Evolutionary conservation across 2,329 filamentous ascomycete species (phyloP), one percentile per base, ranked within the genome.

Genomic region (Arachnomyces sp.): DNA sequence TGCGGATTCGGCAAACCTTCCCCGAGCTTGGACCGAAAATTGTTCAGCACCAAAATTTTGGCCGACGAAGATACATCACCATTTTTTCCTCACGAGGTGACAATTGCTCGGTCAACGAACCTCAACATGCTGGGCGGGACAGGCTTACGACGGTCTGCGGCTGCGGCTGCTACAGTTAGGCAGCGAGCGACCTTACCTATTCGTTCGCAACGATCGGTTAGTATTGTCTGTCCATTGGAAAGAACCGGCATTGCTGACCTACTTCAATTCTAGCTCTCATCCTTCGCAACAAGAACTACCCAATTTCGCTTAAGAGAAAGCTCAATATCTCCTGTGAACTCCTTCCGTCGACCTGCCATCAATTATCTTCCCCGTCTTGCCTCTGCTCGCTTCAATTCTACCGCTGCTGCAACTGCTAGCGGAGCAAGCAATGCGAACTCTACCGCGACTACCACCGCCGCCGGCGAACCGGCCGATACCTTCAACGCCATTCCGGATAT

Each of bases 51-150:
- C 36, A 32, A 12, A 18, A 11, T n/a, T 34, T 14, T 17, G n/a
- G 25, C 21, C 21, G 9, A 25, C n/a, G n/a, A 25, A 25, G 21
- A 25, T 25, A 5, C 21, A 25, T 25, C 21, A 25, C 21, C 21
- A 25, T 5, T 5, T 5, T 25, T 25, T 25, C 21, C 21, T 25
- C 9, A 9, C n/a, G 9, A 25, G 21, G 9, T 9, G 21, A 25
- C 21, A 31, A 42, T 38, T 47, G 42, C 44, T 36, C 44, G 39
- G 38, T 35, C 37, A 34, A 45, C 44, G 28, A 40, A 16, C 36
- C 42, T 49, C 39, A 57, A 53, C 51, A 80, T 80, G 75, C 63
- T 79, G 56, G 70, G 72, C 55, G 71, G 72, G 50, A 69, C 69
- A 68, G 71, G 73, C 50, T 52, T 77, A 40, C 62, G 68, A 46